phyloP scores from a whole-genome alignment of 441 rosid genomes.

The Mallotus repandus region DNA sequence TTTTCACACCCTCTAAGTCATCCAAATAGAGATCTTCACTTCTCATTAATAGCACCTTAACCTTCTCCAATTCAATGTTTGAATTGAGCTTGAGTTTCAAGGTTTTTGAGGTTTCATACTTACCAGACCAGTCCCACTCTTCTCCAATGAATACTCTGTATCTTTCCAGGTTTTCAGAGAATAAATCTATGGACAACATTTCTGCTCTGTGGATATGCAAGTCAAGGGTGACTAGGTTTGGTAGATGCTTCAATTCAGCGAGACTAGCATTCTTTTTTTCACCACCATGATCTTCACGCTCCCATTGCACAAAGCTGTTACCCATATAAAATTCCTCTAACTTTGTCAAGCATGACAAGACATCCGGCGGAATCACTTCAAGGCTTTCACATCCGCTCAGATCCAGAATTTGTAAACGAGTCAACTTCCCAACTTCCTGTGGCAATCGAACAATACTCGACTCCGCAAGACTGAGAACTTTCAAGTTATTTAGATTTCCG shows the following conservation, averaged over 20 bases:
- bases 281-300: background rate
- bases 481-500: slow-evolving; percentile 31
- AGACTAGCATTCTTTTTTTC: background rate
- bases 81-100: slow-evolving; percentile 24
- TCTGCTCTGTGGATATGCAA: background rate
- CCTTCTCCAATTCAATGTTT: slow-evolving; percentile 1
- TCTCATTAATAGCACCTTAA: background rate
- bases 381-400: slow-evolving; percentile 11
- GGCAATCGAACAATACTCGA: slow-evolving; percentile 28
- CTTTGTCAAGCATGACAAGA: slow-evolving; percentile 20
- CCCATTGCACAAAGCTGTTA: slow-evolving; percentile 20
- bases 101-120: slow-evolving; percentile 1
- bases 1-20: background rate
- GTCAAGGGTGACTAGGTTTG: background rate
- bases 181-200: background rate
- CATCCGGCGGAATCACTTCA: slow-evolving; percentile 11
- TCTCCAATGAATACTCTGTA: slow-evolving; percentile 29
- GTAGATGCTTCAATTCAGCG: background rate
- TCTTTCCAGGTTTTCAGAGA: slow-evolving; percentile 12
- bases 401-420: slow-evolving; percentile 24
- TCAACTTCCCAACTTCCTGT: slow-evolving; percentile 25
- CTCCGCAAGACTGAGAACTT: slow-evolving; percentile 39
- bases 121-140: slow-evolving; percentile 17
- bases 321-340: slow-evolving; percentile 28
- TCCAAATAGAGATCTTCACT: slow-evolving; percentile 20